Evolutionary conservation across 768 basidiomycete species (phyloP).

Genomic region (Naematelia encephala): DNA sequence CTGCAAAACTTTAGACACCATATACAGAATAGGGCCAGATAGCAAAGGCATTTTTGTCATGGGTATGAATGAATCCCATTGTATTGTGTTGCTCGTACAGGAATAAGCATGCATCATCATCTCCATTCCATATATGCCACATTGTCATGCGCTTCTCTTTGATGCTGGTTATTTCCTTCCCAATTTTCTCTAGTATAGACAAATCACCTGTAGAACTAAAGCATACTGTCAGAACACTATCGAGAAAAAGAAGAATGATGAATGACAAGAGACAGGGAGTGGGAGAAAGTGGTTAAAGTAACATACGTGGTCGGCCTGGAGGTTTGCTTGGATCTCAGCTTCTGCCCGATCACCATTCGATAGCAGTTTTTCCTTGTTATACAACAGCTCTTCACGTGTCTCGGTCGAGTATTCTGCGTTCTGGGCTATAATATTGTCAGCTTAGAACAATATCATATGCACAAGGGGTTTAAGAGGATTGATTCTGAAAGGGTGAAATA

Average conservation of each 20-base stretch:
- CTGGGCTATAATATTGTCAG: constrained; percentile 62
- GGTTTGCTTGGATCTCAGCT: constrained; percentile 94
- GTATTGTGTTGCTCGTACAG: not conserved
- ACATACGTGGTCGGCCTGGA: constrained; percentile 52
- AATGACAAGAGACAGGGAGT: not conserved
- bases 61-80: not conserved
- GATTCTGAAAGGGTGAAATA: constrained; percentile 7
- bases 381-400: constrained; percentile 94
- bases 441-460: not conserved
- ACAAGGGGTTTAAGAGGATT: constrained; percentile 18
- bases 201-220: constrained; percentile 8
- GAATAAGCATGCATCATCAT: constrained; percentile 4
- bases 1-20: constrained; percentile 26
- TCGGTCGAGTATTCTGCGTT: constrained; percentile 97
- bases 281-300: not conserved
- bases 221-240: not conserved
- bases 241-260: not conserved
- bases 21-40: not conserved
- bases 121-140: not conserved
- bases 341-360: constrained; percentile 95
- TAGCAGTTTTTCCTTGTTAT: constrained; percentile 98
- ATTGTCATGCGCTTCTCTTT: too few species aligned
- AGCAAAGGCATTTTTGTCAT: too few species aligned
- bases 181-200: not conserved
- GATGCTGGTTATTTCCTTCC: too few species aligned